Evolutionary conservation across 2,329 filamentous ascomycete species (phyloP).

Genomic region (Alternaria ethzedia): DNA sequence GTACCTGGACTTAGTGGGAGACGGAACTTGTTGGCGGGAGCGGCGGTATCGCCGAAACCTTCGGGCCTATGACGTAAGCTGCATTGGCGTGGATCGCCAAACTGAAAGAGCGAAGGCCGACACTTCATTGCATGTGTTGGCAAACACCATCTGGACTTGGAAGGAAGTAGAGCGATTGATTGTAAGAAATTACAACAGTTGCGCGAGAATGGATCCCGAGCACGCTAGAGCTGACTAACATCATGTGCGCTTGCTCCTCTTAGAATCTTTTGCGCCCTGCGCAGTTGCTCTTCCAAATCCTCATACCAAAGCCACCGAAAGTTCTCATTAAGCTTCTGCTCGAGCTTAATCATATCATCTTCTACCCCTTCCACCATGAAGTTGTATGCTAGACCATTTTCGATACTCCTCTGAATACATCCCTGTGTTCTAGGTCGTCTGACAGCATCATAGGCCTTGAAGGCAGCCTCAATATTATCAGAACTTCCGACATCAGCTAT

Average conservation of each 20-base stretch:
- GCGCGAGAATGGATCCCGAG: not conserved
- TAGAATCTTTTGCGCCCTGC: slow-evolving; percentile 21
- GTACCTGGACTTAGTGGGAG: not conserved
- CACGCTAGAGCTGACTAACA: not conserved
- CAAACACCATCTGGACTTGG: not conserved
- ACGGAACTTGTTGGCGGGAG: not conserved
- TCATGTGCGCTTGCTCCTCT: not conserved
- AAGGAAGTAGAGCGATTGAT: not conserved
- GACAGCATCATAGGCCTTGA: slow-evolving; percentile 46
- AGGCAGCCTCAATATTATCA: slow-evolving; percentile 37
- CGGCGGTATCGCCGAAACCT: not conserved
- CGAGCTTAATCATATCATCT: slow-evolving; percentile 23
- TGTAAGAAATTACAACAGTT: not conserved
- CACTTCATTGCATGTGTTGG: not conserved
- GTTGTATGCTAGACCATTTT: slow-evolving; percentile 27
- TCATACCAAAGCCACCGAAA: slow-evolving; percentile 39
- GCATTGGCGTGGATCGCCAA: not conserved
- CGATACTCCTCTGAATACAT: slow-evolving; percentile 38
- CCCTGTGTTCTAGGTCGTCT: slow-evolving; percentile 48
- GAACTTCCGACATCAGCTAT: slow-evolving; percentile 24
- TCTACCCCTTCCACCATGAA: slow-evolving; percentile 24
- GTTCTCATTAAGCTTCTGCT: slow-evolving; percentile 18
- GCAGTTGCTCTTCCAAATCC: slow-evolving; percentile 33
- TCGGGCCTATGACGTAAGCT: not conserved
- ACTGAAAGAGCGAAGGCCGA: not conserved